Percentiles rank a stretch among this genome's conserved stretches.
phyloP scores from a whole-genome alignment of 1,284 basidiomycete genomes.

The Erythrobasidium hasegawianum region DNA sequence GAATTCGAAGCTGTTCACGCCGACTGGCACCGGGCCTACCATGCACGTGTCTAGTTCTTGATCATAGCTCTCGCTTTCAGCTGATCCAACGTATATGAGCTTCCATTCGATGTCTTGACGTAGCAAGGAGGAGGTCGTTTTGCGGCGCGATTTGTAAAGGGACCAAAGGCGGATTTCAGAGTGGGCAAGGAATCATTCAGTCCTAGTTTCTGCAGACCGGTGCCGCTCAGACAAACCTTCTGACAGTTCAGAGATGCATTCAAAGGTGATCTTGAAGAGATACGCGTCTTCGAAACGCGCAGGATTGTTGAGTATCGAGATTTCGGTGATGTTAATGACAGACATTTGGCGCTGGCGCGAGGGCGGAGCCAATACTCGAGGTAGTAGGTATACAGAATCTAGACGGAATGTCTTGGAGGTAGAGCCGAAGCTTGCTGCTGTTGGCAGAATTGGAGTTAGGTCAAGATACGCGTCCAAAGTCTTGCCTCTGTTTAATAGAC shows the following conservation, averaged over 20 bases:
- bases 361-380: too few species aligned
- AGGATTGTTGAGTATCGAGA: constrained; percentile 75
- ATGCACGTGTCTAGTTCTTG: constrained; percentile 54
- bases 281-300: constrained; percentile 87
- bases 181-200: not conserved
- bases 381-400: too few species aligned
- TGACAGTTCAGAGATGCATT: constrained; percentile 86
- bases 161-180: not conserved
- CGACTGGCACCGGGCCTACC: constrained; percentile 89
- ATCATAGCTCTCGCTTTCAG: constrained; percentile 86
- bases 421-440: too few species aligned
- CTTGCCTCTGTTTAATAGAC: too few species aligned
- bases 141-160: not conserved
- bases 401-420: too few species aligned
- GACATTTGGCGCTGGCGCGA: constrained; percentile 19
- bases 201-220: not conserved
- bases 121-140: too few species aligned
- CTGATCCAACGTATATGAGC: constrained; percentile 93
- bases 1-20: constrained; percentile 96
- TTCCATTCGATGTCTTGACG: constrained; percentile 88
- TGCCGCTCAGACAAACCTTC: constrained; percentile 60
- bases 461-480: too few species aligned
- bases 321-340: constrained; percentile 39
- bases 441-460: too few species aligned
- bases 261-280: constrained; percentile 93